Conservation (phyloP, 1,284 basidiomycete species). For the Stereum hirsutum region DNA sequence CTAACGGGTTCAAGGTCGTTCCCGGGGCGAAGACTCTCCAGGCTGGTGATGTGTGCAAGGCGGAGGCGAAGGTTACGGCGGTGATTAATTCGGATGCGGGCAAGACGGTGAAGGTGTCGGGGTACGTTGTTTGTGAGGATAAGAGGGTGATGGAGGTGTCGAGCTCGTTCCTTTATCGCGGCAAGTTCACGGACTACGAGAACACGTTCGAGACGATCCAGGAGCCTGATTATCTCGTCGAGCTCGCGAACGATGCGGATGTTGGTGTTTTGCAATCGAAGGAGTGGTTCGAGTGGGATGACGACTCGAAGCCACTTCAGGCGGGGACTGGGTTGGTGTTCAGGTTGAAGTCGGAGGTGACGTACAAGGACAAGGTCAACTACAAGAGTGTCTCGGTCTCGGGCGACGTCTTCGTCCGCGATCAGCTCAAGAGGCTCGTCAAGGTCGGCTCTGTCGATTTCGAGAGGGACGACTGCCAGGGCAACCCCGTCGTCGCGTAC, state of each 20-base stretch:
- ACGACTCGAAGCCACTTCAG: constrained; percentile 70
- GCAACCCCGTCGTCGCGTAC: constrained; percentile 92
- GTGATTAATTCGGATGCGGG: constrained; percentile 90
- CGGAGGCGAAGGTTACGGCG: constrained; percentile 83
- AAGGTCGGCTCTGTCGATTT: constrained; percentile 88
- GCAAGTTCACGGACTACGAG: constrained; percentile 86
- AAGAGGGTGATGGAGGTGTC: constrained; percentile 87
- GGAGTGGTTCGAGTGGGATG: constrained; percentile 97
- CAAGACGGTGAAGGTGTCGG: constrained; percentile 91
- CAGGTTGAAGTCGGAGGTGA: constrained; percentile 78
- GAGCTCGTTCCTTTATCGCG: constrained; percentile 96
- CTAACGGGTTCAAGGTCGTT: constrained; percentile 91
- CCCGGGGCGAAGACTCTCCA: constrained; percentile 69
- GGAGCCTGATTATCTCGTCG: constrained; percentile 82
- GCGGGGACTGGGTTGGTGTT: constrained; percentile 85
- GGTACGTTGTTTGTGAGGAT: constrained; percentile 69
- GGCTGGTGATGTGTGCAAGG: constrained; percentile 86
- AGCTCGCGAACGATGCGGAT: constrained; percentile 68
- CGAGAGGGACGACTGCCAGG: constrained; percentile 78
- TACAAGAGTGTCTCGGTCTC: constrained; percentile 78
- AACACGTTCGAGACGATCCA: constrained; percentile 94
- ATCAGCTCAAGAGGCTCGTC: constrained; percentile 79
- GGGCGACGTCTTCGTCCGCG: constrained; percentile 80
- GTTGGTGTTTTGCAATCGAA: constrained; percentile 92
- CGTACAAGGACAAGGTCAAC: constrained; percentile 86